phyloP scores from a whole-genome alignment of 202 grass and related monocot genomes.

The Dendrocalamus latiflorus region DNA sequence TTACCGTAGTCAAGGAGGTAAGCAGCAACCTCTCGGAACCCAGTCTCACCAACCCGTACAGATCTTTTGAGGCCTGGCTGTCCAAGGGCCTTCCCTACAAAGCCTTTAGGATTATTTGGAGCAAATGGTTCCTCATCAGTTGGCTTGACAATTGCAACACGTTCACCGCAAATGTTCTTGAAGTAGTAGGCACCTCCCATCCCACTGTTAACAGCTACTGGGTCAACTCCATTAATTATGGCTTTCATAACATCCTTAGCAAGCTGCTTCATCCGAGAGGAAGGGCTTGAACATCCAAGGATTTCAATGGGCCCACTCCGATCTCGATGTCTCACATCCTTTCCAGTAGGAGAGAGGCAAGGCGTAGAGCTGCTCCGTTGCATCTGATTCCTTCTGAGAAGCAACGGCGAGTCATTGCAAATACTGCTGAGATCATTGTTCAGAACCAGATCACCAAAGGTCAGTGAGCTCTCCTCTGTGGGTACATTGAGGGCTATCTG shows the following conservation, averaged over 20 bases:
- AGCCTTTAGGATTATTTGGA: conserved; percentile 98
- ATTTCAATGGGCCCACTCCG: conserved; percentile 81
- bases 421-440: conserved; percentile 82
- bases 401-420: conserved; percentile 81
- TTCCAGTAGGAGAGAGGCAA: conserved; percentile 86
- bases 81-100: conserved; percentile 75
- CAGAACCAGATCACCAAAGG: conserved; percentile 80
- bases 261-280: no score
- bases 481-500: conserved; percentile 79
- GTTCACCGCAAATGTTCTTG: conserved; percentile 63
- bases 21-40: conserved; percentile 87
- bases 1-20: conserved; percentile 69
- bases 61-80: conserved; percentile 91
- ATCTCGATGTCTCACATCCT: conserved; percentile 50
- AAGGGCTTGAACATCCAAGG: conserved; percentile 69
- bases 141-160: conserved; percentile 93
- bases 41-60: conserved; percentile 92
- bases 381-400: conserved; percentile 75
- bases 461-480: conserved; percentile 84
- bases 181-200: conserved; percentile 99
- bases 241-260: conserved; percentile 83
- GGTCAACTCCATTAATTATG: conserved; percentile 73
- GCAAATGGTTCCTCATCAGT: conserved; percentile 99
- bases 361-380: conserved; percentile 89
- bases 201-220: conserved; percentile 72